These are phyloP conservation scores for Picea abies DNA, from an alignment of 83 land plant genomes.

Conservation along the genomic window DNA sequence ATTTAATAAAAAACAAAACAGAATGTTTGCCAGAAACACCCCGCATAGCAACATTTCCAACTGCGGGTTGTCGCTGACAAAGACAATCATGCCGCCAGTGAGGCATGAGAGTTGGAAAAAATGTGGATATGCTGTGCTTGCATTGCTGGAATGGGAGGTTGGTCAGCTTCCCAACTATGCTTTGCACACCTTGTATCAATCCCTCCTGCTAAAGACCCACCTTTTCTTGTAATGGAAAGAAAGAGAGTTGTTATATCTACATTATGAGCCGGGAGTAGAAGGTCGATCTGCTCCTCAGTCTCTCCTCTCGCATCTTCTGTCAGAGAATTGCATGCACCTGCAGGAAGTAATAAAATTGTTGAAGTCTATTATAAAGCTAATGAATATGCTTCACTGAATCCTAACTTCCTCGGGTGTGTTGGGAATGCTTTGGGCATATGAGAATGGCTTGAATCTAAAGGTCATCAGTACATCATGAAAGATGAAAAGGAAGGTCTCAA, in stretches of 20 bases:
- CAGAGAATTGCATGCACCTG: constrained; percentile 18
- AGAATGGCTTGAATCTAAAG: constrained; percentile 87
- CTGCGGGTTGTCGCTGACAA: too few relatives aligned
- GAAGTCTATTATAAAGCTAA: constrained; percentile 84
- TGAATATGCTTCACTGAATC: constrained; percentile 71
- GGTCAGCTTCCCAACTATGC: too few relatives aligned
- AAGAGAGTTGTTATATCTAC: constrained; percentile 1
- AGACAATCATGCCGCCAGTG: too few relatives aligned
- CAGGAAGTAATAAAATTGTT: constrained; percentile 72
- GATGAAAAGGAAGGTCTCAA: constrained; percentile 94
- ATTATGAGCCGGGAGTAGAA: not conserved
- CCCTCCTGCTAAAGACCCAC: too few relatives aligned
- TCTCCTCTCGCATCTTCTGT: not conserved
- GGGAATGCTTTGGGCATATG: constrained; percentile 71
- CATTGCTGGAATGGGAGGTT: too few relatives aligned
- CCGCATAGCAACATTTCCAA: too few relatives aligned
- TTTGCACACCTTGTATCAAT: too few relatives aligned
- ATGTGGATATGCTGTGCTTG: too few relatives aligned
- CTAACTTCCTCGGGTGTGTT: constrained; percentile 78
- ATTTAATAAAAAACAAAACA: too few relatives aligned
- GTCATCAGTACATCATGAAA: constrained; percentile 90
- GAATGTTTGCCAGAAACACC: too few relatives aligned
- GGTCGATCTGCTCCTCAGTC: not conserved
- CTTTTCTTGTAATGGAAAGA: not conserved
- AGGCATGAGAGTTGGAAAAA: too few relatives aligned